phyloP scores from a whole-genome alignment of 2,329 filamentous ascomycete genomes.

The Phyllosticta citriasiana region DNA sequence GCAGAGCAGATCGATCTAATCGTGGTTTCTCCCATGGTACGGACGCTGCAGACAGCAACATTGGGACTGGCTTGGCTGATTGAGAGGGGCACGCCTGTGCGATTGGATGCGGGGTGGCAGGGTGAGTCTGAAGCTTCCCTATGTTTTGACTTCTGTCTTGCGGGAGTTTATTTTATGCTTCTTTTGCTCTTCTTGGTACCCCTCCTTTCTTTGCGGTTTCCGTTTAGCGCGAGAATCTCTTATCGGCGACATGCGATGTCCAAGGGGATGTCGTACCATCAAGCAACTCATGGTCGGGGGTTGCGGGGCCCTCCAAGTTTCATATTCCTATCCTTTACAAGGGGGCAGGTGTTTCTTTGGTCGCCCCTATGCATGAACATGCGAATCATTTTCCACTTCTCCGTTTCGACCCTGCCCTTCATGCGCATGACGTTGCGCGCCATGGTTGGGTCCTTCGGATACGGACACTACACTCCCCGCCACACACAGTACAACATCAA shows the following conservation, averaged over 20 bases:
- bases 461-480: background rate
- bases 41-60: slow-evolving; percentile 55
- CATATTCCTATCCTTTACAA: too few relatives aligned
- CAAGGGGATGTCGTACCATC: too few relatives aligned
- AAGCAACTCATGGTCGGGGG: too few relatives aligned
- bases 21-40: slow-evolving; percentile 54
- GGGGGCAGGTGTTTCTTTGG: background rate
- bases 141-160: background rate
- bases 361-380: background rate
- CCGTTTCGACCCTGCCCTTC: background rate
- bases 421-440: background rate
- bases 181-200: background rate
- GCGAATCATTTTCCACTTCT: background rate
- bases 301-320: too few relatives aligned
- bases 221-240: too few relatives aligned
- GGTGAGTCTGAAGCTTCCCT: slow-evolving; percentile 29
- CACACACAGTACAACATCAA: background rate
- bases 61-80: slow-evolving; percentile 50
- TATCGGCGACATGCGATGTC: too few relatives aligned
- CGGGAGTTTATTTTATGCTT: background rate
- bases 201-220: background rate
- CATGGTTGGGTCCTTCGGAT: background rate
- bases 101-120: slow-evolving; percentile 56
- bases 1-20: slow-evolving; percentile 43
- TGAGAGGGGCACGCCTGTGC: slow-evolving; percentile 43